phyloP scores from a whole-genome alignment of 2,329 filamentous ascomycete species.

The Beauveria rudraprayagi region DNA sequence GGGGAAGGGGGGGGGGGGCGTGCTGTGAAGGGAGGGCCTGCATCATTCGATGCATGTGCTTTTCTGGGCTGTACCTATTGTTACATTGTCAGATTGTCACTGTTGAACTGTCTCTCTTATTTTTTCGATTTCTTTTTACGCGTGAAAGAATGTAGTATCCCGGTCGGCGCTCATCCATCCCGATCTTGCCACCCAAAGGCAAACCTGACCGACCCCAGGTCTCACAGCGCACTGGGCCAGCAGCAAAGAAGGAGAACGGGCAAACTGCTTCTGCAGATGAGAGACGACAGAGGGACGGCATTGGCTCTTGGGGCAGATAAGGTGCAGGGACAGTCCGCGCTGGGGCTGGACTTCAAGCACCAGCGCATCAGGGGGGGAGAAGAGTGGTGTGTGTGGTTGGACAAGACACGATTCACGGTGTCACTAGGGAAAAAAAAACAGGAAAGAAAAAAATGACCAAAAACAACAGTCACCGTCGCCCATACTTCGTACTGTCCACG shows the following conservation, averaged over 20 bases:
- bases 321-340: background rate
- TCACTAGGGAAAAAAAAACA: background rate
- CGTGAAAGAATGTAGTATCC: background rate
- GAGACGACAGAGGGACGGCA: background rate
- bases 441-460: too few relatives aligned
- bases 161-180: background rate
- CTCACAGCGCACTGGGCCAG: background rate
- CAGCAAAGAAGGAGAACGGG: background rate
- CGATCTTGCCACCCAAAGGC: background rate
- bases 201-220: background rate
- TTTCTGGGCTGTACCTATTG: background rate
- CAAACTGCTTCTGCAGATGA: background rate
- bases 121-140: background rate
- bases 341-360: background rate
- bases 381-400: background rate
- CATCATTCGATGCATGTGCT: conserved; percentile 1
- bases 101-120: too few relatives aligned
- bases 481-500: background rate
- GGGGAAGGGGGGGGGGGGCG: background rate
- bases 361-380: background rate
- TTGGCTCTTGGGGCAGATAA: background rate
- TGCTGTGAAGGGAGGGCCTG: background rate
- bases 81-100: background rate
- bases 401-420: background rate
- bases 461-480: background rate